phyloP scores from a whole-genome alignment of 331 rosid genomes.

The Quercus tomentella region DNA sequence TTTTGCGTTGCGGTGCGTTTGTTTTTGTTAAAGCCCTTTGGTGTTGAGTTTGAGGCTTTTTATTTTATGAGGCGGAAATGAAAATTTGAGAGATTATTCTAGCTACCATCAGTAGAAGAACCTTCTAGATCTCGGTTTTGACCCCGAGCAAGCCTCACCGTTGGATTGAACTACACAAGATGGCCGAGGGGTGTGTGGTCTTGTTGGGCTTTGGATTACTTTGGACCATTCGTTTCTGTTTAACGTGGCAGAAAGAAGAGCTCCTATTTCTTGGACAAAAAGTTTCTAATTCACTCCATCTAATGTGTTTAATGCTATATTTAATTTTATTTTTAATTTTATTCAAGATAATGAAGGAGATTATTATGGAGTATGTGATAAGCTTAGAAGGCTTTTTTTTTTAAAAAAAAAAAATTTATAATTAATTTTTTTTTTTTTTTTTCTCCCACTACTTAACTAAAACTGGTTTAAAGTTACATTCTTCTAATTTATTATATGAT shows the following conservation, averaged over 20 bases:
- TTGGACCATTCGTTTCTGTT: neutral
- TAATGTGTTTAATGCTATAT: no score
- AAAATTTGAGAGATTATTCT: conserved; percentile 23
- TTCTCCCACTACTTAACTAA: no score
- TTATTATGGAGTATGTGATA: no score
- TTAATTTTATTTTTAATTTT: neutral
- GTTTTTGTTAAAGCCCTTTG: no score
- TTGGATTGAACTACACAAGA: no score
- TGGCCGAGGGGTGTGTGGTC: no score
- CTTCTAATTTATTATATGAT: no score
- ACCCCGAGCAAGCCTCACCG: neutral
- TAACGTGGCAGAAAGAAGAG: neutral
- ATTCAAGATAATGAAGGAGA: neutral
- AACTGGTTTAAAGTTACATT: no score
- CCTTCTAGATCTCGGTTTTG: conserved; percentile 31
- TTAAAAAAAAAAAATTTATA: no score
- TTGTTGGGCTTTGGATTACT: no score
- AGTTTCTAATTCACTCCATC: neutral
- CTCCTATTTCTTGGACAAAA: neutral
- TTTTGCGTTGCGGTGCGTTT: conserved; percentile 18
- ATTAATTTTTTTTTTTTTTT: no score
- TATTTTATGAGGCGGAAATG: conserved; percentile 5
- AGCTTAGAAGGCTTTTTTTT: no score
- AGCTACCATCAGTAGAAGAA: conserved; percentile 33
- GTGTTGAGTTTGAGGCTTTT: neutral